Percentiles rank a stretch among this genome's conserved stretches.
Evolutionary conservation across 495 filamentous ascomycete genomes (phyloP).

Genomic region (Xylaria flabelliformis): DNA sequence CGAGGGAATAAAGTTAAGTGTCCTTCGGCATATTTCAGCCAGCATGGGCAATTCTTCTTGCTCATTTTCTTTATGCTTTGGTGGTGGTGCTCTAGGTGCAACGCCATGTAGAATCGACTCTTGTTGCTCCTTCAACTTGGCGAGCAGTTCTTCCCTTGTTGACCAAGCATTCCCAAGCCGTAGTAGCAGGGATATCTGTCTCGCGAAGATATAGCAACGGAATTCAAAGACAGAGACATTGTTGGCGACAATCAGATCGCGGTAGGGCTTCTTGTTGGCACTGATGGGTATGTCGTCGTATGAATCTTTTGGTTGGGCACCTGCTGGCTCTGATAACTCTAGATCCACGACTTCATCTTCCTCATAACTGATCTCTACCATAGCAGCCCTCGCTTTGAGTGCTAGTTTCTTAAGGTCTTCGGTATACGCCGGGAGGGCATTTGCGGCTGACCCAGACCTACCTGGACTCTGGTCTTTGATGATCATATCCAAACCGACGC

Average conservation of each 20-base stretch:
- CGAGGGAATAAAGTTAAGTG: constrained; percentile 80
- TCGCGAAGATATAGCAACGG: constrained; percentile 88
- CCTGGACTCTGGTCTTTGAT: constrained; percentile 72
- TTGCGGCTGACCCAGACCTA: constrained; percentile 50
- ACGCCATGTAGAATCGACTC: constrained; percentile 59
- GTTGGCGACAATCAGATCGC: constrained; percentile 92
- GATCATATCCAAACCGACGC: constrained; percentile 80
- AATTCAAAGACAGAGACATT: constrained; percentile 98
- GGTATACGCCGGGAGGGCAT: constrained; percentile 69
- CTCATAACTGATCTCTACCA: constrained; percentile 37
- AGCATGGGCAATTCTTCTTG: constrained; percentile 77
- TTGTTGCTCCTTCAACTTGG: constrained; percentile 63
- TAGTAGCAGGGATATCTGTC: constrained; percentile 83
- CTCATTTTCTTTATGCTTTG: constrained; percentile 58
- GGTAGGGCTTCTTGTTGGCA: constrained; percentile 79
- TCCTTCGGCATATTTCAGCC: constrained; percentile 78
- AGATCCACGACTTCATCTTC: constrained; percentile 57
- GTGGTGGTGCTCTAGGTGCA: constrained; percentile 52
- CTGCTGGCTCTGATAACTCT: constrained; percentile 44
- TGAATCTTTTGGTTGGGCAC: constrained; percentile 35
- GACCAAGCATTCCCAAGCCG: constrained; percentile 76
- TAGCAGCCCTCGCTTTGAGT: constrained; percentile 51
- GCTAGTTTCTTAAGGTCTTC: constrained; percentile 70
- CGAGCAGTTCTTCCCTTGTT: constrained; percentile 60
- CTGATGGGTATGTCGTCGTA: constrained; percentile 69